phyloP scores from a whole-genome alignment of 495 filamentous ascomycete genomes.

The Daldinia concentrica region DNA sequence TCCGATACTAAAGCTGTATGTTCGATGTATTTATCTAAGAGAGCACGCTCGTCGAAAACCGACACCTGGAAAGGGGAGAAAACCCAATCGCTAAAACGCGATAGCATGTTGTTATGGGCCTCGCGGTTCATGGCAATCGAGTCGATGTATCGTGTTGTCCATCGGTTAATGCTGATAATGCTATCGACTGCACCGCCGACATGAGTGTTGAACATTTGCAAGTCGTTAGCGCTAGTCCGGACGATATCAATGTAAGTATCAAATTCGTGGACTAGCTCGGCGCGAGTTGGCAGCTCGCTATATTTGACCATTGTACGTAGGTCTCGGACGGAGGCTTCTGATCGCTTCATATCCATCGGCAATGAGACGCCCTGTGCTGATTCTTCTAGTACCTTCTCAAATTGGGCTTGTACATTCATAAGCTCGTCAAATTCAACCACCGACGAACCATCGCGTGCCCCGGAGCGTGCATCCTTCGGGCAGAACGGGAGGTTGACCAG shows the following conservation, averaged over 20 bases:
- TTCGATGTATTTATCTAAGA: conserved; percentile 70
- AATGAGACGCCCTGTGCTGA: conserved; percentile 65
- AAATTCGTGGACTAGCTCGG: conserved; percentile 73
- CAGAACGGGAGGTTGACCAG: conserved; percentile 70
- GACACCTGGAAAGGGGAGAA: conserved; percentile 68
- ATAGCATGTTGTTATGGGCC: conserved; percentile 43
- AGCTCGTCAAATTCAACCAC: conserved; percentile 71
- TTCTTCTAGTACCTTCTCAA: conserved; percentile 72
- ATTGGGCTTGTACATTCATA: conserved; percentile 70
- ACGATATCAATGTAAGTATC: conserved; percentile 71
- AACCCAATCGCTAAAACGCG: conserved; percentile 45
- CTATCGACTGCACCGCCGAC: conserved; percentile 74
- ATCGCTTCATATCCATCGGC: conserved; percentile 74
- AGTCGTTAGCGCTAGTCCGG: conserved; percentile 62
- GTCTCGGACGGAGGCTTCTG: conserved; percentile 76
- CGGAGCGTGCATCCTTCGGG: conserved; percentile 35
- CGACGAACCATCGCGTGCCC: conserved; percentile 29
- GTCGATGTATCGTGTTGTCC: conserved; percentile 73
- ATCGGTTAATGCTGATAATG: conserved; percentile 67
- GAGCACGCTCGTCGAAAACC: conserved; percentile 59
- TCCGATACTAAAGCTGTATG: conserved; percentile 71
- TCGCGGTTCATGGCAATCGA: conserved; percentile 58
- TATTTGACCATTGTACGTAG: conserved; percentile 69
- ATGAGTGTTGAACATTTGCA: conserved; percentile 73
- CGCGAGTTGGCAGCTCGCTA: conserved; percentile 56